Conservation (phyloP, 2,329 filamentous ascomycete genomes). For the Xylaria multiplex region DNA sequence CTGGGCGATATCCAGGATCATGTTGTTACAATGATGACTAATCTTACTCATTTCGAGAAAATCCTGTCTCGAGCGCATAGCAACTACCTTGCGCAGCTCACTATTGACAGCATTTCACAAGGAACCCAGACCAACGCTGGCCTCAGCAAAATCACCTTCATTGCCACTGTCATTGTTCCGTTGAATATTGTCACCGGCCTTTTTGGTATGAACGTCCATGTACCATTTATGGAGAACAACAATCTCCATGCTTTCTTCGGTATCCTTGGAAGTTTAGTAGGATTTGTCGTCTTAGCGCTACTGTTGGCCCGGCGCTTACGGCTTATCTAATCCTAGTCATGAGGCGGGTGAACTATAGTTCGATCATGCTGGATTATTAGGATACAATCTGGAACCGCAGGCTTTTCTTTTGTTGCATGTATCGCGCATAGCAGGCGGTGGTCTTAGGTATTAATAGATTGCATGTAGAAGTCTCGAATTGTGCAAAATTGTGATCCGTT, state of each 20-base stretch:
- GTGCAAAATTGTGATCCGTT: background rate
- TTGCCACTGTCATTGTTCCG: conserved; percentile 95
- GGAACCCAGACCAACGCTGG: conserved; percentile 89
- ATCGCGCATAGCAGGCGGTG: conserved; percentile 17
- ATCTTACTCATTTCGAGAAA: conserved; percentile 95
- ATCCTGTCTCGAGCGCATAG: conserved; percentile 93
- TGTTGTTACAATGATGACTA: conserved; percentile 99
- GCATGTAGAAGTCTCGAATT: conserved; percentile 7
- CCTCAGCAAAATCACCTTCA: conserved; percentile 92
- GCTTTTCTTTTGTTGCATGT: conserved; percentile 20
- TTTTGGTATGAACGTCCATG: conserved; percentile 86
- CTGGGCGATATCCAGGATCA: conserved; percentile 98
- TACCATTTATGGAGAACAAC: conserved; percentile 67
- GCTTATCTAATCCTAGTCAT: conserved; percentile 54
- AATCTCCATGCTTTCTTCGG: conserved; percentile 67
- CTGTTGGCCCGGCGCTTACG: conserved; percentile 56
- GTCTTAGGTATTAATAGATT: conserved; percentile 15
- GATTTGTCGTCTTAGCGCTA: conserved; percentile 62
- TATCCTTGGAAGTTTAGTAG: conserved; percentile 66
- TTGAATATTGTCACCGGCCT: conserved; percentile 90
- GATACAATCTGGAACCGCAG: background rate
- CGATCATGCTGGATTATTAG: background rate
- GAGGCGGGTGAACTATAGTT: background rate
- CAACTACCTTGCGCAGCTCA: conserved; percentile 95
- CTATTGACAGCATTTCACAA: conserved; percentile 88